Base-by-base conservation (phyloP, 73 alveolate species). In the Tetrahymena borealis region DNA sequence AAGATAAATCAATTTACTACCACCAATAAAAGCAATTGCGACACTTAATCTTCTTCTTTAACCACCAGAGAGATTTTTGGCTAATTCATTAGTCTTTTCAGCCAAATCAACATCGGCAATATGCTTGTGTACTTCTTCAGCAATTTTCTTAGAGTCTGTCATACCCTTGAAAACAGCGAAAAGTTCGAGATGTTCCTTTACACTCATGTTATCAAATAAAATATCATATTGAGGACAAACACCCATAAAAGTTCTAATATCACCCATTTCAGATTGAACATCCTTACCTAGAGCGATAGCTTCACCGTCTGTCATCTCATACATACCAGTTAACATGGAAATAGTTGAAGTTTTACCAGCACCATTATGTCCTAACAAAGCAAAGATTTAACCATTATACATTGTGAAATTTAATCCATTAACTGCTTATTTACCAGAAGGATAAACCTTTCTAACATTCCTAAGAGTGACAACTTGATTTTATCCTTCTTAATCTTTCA, bases 361-460 rank as follows among this genome's bases (percentile, higher is more conserved):
- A 4, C 99, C 99, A 91, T 99, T 99, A 93, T 99, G 99, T 31
- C 99, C 99, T n/a, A 99, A 96, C 77, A 99, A 96, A 2, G 99
- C 99, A 94, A 97, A 97, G 6, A 99, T 99, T 93, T 99, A 97
- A 16, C 99, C 99, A 41, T 95, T 94, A 93, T 97, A 99, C 96
- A 98, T 97, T 15, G 99, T 97, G 43, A 99, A 90, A 94, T 92
- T 95, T 7, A 98, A 93, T 77, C 96, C 97, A 35, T 97, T 96
- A 20, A 99, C 99, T 1, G 99, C 99, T 33, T 91, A 91, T 93
- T 98, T 97, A 18, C 98, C 99, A 90, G 97, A 96, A 13, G 96
- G 97, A 94, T 94, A 98, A 90, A 41, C 94, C 94, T 97, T 98
- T 1, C 97, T 94, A 12, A 96, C 39, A 24, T 95, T 94, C 33